phyloP scores from a whole-genome alignment of 352 stramenopile species.

The Thalassiosira ordinaria region DNA sequence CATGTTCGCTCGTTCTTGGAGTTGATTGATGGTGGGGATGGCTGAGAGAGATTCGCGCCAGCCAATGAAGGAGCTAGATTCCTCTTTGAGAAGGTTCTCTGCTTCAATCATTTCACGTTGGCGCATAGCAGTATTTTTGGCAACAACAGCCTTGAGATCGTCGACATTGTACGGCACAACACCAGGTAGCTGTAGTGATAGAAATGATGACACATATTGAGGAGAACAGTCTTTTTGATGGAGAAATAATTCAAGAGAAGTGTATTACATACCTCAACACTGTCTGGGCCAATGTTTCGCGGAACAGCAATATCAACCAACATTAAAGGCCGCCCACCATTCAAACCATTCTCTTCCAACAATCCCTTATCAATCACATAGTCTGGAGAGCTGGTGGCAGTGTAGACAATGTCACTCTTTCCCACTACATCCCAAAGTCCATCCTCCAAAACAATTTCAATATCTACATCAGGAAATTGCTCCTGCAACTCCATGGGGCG shows the following conservation, averaged over 20 bases:
- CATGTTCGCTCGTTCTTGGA: slow-evolving; percentile 89
- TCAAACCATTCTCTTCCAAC: slow-evolving; percentile 83
- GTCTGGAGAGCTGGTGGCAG: slow-evolving; percentile 84
- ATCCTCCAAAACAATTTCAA: slow-evolving; percentile 87
- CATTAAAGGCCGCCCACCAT: slow-evolving; percentile 84
- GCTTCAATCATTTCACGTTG: slow-evolving; percentile 90
- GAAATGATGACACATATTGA: too few species aligned
- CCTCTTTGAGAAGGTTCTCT: slow-evolving; percentile 86
- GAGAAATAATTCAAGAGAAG: too few species aligned
- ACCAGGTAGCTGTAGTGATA: slow-evolving; percentile 65
- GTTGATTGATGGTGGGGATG: slow-evolving; percentile 89
- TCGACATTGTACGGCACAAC: slow-evolving; percentile 89
- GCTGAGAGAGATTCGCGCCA: slow-evolving; percentile 89
- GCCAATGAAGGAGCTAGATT: slow-evolving; percentile 83
- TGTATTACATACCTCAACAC: slow-evolving; percentile 74
- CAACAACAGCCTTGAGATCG: slow-evolving; percentile 90
- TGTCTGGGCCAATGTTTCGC: slow-evolving; percentile 88
- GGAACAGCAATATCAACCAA: slow-evolving; percentile 91
- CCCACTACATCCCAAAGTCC: slow-evolving; percentile 87
- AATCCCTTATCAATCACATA: slow-evolving; percentile 86
- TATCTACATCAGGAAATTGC: slow-evolving; percentile 87
- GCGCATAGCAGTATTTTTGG: slow-evolving; percentile 89
- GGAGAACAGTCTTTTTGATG: too few species aligned
- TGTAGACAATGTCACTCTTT: slow-evolving; percentile 89
- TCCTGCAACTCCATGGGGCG: slow-evolving; percentile 83